These are phyloP conservation scores for Suillus sp. DNA, from an alignment of 768 basidiomycete species.

Conservation along the genomic window DNA sequence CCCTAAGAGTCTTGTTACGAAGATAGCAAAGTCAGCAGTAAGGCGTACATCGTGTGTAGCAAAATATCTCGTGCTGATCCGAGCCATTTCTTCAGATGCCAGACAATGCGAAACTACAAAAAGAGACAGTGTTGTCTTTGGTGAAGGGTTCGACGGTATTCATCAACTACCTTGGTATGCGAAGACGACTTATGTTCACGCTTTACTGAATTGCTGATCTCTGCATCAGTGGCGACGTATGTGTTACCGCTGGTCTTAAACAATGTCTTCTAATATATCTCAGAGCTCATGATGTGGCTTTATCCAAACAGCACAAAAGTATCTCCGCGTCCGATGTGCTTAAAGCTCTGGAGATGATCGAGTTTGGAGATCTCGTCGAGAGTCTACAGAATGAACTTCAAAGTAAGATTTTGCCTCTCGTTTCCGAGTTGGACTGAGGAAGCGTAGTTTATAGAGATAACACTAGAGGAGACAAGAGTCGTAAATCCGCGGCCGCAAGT, in stretches of 20 bases:
- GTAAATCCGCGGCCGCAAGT: constrained; percentile 28
- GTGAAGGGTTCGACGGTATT: constrained; percentile 92
- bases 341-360: constrained; percentile 78
- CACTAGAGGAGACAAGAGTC: constrained; percentile 60
- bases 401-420: constrained; percentile 41
- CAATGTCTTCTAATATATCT: neutral
- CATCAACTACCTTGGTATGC: constrained; percentile 87
- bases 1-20: constrained; percentile 79
- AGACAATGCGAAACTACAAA: constrained; percentile 83
- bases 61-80: neutral
- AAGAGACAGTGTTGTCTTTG: constrained; percentile 83
- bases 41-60: constrained; percentile 22
- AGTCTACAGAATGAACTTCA: constrained; percentile 64
- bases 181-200: neutral
- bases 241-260: constrained; percentile 16
- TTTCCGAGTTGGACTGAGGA: constrained; percentile 3
- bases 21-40: constrained; percentile 84
- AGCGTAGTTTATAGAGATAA: constrained; percentile 63
- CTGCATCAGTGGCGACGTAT: constrained; percentile 47
- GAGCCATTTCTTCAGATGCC: constrained; percentile 57
- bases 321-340: constrained; percentile 90
- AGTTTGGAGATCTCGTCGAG: constrained; percentile 71
- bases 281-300: constrained; percentile 88
- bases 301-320: constrained; percentile 83
- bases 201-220: constrained; percentile 8